Percentiles rank a stretch among this genome's conserved stretches.
Evolutionary conservation across 805 yeast genomes (phyloP).

Genomic region (Ogataea salicorniae): DNA sequence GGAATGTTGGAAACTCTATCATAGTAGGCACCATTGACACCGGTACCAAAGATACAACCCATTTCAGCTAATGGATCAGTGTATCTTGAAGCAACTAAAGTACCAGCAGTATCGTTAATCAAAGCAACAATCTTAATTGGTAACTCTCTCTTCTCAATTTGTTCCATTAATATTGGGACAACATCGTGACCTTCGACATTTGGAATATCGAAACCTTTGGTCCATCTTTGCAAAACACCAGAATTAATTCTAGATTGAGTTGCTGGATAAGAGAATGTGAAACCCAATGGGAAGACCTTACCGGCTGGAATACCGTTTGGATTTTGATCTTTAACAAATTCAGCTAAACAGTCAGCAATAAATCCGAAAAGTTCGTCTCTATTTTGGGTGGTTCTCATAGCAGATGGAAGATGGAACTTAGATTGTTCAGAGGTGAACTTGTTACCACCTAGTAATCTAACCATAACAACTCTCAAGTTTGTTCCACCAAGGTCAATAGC

Average conservation of each 20-base stretch:
- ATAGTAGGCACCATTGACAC: conserved; percentile 97
- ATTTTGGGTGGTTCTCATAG: conserved; percentile 72
- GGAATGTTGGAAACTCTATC: conserved; percentile 74
- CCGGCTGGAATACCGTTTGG: conserved; percentile 61
- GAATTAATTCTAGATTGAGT: conserved; percentile 75
- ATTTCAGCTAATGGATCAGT: conserved; percentile 85
- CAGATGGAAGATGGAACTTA: conserved; percentile 75
- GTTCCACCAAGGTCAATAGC: conserved; percentile 64
- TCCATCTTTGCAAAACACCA: conserved; percentile 95
- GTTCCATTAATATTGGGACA: conserved; percentile 81
- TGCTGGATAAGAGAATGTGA: conserved; percentile 94
- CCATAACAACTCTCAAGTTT: conserved; percentile 53
- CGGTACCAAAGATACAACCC: conserved; percentile 98
- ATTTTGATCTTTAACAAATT: conserved; percentile 60
- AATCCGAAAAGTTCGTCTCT: conserved; percentile 78
- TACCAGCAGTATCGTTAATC: conserved; percentile 96
- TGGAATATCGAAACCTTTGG: conserved; percentile 94
- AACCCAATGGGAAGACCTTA: conserved; percentile 73
- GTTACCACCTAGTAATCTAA: conserved; percentile 60
- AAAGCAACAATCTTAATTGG: conserved; percentile 90
- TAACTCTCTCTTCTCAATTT: conserved; percentile 58
- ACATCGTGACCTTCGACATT: conserved; percentile 96
- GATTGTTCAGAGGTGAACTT: conserved; percentile 85
- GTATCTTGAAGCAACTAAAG: conserved; percentile 93
- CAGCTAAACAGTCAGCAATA: conserved; percentile 78